Base-by-base conservation (phyloP, 1,284 basidiomycete genomes). In the Irpex sp. region DNA sequence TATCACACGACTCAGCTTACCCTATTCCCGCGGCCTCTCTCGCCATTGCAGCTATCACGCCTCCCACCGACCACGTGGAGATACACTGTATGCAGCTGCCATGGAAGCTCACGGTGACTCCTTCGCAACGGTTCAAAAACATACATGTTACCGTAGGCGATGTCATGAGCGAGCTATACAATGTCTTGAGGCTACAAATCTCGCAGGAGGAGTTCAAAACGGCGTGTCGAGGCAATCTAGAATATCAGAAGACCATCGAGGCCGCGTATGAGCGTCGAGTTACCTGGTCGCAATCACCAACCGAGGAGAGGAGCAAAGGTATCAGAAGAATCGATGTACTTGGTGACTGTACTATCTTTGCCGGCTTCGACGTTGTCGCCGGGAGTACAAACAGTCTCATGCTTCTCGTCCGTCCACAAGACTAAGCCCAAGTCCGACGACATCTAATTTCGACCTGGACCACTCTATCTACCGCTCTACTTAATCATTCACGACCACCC, bases 111-210 rank as follows among this genome's bases (percentile, higher is more conserved):
- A 43, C 26, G 17, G 60, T 66, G 31, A 19, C 19, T 11, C 60
- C 65, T 1, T 50, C 50, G 11, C 50, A 47, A 43, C 31, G 46
- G 37, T 62, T 54, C 58, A 58, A 54, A 4, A 61, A 62, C 36
- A 19, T 54, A 26, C 62, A 17, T 58, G 63, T 62, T 49, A 65
- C 63, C 21, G 61, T 65, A 51, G 63, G 63, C 54, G 63, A 65
- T 54, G 49, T 65, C 53, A 43, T 65, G 36, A 37, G 49, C 36
- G 60, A 65, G 61, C 43, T 65, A 26, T 65, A 62, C 57, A 37
- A 58, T 31, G 9, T 13, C 13, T 37, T 65, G 47, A 60, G 63
- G 19, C 19, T 43, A 19, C 61, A 61, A 37, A 50, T 65, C 21
- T 60, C 61, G 21, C 31, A 15, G 11, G 54, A 26, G 19, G 63